These are phyloP conservation scores for Tetraselmis chui DNA, from an alignment of 139 green algal genomes.

Conservation along the genomic window DNA sequence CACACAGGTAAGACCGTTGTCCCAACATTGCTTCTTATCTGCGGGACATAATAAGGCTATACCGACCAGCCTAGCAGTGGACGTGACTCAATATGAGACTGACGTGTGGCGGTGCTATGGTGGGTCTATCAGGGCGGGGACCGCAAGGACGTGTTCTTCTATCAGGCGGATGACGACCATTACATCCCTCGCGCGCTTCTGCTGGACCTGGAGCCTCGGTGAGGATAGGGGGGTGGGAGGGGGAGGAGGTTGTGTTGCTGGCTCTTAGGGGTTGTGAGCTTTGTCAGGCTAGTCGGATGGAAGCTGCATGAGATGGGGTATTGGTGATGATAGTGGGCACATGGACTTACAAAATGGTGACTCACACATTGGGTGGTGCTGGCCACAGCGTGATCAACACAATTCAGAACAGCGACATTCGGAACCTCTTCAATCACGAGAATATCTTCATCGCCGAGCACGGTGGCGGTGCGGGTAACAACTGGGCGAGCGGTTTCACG, in stretches of 20 bases:
- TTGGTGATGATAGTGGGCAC: background rate
- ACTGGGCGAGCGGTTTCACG: constrained; percentile 93
- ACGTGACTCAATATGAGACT: background rate
- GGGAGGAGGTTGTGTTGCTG: too few relatives aligned
- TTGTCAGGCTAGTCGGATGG: too few relatives aligned
- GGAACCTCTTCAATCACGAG: constrained; percentile 96
- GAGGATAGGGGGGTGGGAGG: background rate
- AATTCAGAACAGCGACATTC: constrained; percentile 92
- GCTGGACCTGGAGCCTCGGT: constrained; percentile 92
- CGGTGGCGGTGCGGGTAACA: constrained; percentile 96
- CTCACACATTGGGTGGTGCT: background rate
- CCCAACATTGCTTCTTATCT: too few relatives aligned
- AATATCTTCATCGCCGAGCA: constrained; percentile 93
- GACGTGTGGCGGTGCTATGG: background rate
- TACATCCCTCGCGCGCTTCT: constrained; percentile 94
- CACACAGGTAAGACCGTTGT: constrained; percentile 43
- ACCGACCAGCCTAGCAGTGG: background rate
- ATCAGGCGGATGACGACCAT: constrained; percentile 98
- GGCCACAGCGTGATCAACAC: constrained; percentile 87
- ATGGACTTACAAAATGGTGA: background rate
- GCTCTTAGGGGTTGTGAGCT: too few relatives aligned
- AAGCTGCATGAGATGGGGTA: too few relatives aligned
- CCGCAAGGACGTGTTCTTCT: constrained; percentile 99
- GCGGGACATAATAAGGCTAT: too few relatives aligned
- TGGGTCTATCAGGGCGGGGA: constrained; percentile 59